These are phyloP conservation scores for Lactarius deliciosus DNA, from an alignment of 768 basidiomycete genomes.

Conservation along the genomic window DNA sequence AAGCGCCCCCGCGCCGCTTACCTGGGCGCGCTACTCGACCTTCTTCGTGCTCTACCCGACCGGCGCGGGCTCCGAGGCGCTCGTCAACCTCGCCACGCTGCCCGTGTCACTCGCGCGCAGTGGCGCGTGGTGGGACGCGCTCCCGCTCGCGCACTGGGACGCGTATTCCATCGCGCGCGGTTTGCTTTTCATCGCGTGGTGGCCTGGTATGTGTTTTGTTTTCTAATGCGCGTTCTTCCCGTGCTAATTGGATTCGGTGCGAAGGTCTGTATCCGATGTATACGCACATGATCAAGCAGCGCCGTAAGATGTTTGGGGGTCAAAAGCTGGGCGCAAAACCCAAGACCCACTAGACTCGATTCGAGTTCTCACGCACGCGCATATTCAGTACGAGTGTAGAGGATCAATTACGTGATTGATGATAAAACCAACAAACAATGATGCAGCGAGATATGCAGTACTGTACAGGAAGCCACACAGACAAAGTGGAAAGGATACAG, in stretches of 20 bases:
- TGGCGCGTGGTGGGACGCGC: slow-evolving; percentile 7
- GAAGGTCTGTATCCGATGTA: slow-evolving; percentile 55
- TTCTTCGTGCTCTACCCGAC: slow-evolving; percentile 94
- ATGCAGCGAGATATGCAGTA: background rate
- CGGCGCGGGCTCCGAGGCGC: slow-evolving; percentile 89
- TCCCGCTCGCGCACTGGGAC: slow-evolving; percentile 42
- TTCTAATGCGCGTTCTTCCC: background rate
- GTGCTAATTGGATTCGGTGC: background rate
- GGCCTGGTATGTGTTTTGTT: slow-evolving; percentile 66
- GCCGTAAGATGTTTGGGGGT: slow-evolving; percentile 52
- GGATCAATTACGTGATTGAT: background rate
- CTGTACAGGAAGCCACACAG: background rate
- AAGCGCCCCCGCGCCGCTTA: slow-evolving; percentile 45
- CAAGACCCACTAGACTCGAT: slow-evolving; percentile 33
- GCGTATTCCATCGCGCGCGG: slow-evolving; percentile 41
- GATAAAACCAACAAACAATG: background rate
- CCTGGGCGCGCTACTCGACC: slow-evolving; percentile 84
- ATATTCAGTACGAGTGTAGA: background rate
- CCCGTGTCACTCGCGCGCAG: slow-evolving; percentile 45
- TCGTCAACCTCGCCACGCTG: slow-evolving; percentile 75
- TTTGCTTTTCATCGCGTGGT: slow-evolving; percentile 76
- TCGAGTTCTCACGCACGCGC: background rate
- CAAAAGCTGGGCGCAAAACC: slow-evolving; percentile 39
- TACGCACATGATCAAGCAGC: slow-evolving; percentile 58
- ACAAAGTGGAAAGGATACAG: background rate